Evolutionary conservation across 2,329 filamentous ascomycete genomes (phyloP).

Genomic region (Neonectria hederae): DNA sequence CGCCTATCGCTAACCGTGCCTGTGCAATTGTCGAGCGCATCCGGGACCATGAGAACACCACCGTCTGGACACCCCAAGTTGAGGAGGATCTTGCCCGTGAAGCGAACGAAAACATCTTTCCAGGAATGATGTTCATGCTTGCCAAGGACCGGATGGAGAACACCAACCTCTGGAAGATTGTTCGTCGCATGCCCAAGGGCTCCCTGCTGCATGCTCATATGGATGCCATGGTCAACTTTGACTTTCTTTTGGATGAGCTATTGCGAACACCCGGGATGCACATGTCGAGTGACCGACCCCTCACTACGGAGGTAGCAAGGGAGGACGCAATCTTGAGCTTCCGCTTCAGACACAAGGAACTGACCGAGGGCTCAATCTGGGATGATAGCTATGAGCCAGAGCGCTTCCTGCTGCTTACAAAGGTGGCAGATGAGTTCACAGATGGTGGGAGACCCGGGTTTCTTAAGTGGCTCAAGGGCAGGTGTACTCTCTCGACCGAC

Average conservation of each 20-base stretch:
- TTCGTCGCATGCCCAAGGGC: conserved; percentile 89
- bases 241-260: conserved; percentile 78
- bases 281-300: conserved; percentile 67
- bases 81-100: conserved; percentile 75
- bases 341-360: conserved; percentile 61
- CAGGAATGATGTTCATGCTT: conserved; percentile 92
- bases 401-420: conserved; percentile 65
- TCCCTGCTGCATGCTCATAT: conserved; percentile 86
- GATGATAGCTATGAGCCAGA: conserved; percentile 66
- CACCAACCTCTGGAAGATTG: conserved; percentile 86
- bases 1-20: conserved; percentile 80
- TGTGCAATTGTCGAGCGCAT: conserved; percentile 83
- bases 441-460: conserved; percentile 77
- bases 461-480: conserved; percentile 77
- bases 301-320: conserved; percentile 63
- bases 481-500: conserved; percentile 75
- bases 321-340: conserved; percentile 69
- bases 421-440: conserved; percentile 79
- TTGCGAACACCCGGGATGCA: conserved; percentile 79
- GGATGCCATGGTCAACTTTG: conserved; percentile 90
- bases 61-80: conserved; percentile 78
- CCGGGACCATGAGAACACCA: conserved; percentile 77
- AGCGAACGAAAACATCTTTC: conserved; percentile 73
- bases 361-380: conserved; percentile 70
- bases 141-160: conserved; percentile 87